A percentile compares a stretch with the other conserved stretches of the same genome.
phyloP scores from a whole-genome alignment of 148 eudicot genomes.

The Amaranthus palmeri region DNA sequence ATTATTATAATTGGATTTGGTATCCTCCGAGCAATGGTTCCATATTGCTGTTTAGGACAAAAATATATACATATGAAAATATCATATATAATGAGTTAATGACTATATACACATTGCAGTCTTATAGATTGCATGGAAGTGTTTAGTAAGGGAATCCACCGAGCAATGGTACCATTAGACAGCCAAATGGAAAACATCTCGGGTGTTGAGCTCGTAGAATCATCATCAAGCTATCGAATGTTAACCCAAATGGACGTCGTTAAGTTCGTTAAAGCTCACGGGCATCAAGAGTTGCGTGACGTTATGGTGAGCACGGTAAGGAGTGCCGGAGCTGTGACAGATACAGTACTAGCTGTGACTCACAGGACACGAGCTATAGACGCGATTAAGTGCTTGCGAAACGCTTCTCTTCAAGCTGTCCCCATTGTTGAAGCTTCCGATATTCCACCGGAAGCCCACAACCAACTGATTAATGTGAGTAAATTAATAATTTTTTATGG shows the following conservation, averaged over 20 bases:
- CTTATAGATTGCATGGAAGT: conserved; percentile 92
- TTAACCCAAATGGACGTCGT: conserved; percentile 85
- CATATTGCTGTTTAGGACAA: neutral
- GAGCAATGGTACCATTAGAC: conserved; percentile 79
- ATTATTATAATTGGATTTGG: neutral
- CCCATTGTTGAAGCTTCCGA: conserved; percentile 55
- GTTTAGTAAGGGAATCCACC: conserved; percentile 83
- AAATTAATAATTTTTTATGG: neutral
- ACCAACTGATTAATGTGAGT: conserved; percentile 60
- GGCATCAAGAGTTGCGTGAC: conserved; percentile 28
- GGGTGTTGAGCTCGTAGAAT: conserved; percentile 74
- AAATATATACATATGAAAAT: neutral
- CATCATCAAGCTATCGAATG: conserved; percentile 70
- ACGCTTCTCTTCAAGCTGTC: conserved; percentile 63
- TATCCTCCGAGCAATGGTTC: neutral
- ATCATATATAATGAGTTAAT: too few species aligned
- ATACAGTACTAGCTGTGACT: conserved; percentile 53
- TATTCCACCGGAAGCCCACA: conserved; percentile 38
- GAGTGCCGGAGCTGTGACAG: conserved; percentile 35
- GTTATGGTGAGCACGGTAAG: conserved; percentile 33
- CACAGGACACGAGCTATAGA: conserved; percentile 48
- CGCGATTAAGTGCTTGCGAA: conserved; percentile 55
- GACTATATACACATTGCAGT: conserved; percentile 28
- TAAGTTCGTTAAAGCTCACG: conserved; percentile 42
- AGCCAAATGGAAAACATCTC: conserved; percentile 58